Percentiles rank a stretch among this genome's conserved stretches.
Conservation (phyloP, 2,329 filamentous ascomycete species). For the Colletotrichum falcatum region DNA sequence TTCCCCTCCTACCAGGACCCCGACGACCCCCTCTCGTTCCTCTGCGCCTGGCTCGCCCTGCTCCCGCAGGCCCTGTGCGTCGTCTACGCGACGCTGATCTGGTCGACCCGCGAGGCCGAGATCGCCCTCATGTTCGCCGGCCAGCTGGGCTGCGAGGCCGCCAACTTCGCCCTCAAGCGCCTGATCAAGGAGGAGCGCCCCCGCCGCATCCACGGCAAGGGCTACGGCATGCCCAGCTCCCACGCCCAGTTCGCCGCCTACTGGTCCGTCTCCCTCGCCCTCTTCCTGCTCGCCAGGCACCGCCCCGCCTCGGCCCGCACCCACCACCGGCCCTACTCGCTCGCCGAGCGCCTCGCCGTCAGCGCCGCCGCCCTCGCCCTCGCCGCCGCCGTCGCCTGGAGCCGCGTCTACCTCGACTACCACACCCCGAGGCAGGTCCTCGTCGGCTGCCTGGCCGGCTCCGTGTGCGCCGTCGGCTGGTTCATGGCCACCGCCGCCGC, state of each 20-base stretch:
- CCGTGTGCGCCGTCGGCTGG: slow-evolving; percentile 80
- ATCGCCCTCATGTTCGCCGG: slow-evolving; percentile 90
- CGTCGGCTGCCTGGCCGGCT: slow-evolving; percentile 80
- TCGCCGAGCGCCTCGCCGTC: slow-evolving; percentile 68
- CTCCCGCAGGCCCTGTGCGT: slow-evolving; percentile 92
- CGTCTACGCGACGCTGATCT: slow-evolving; percentile 89
- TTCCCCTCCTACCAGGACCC: too few species aligned
- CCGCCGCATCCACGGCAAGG: slow-evolving; percentile 85
- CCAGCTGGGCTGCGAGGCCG: slow-evolving; percentile 89
- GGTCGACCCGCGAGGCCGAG: slow-evolving; percentile 91
- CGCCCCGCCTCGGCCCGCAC: slow-evolving; percentile 46
- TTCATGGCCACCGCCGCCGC: slow-evolving; percentile 77
- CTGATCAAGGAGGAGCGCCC: slow-evolving; percentile 93
- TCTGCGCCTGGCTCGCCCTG: slow-evolving; percentile 94
- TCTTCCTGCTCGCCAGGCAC: slow-evolving; percentile 89
- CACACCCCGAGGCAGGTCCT: slow-evolving; percentile 90
- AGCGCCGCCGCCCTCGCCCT: slow-evolving; percentile 68
- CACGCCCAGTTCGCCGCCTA: slow-evolving; percentile 96
- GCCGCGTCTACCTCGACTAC: slow-evolving; percentile 91
- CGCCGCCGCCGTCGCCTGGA: slow-evolving; percentile 80
- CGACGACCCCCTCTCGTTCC: slow-evolving; percentile 82
- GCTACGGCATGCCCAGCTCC: slow-evolving; percentile 96
- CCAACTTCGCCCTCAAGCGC: slow-evolving; percentile 92
- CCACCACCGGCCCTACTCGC: slow-evolving; percentile 63
- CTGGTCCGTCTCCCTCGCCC: slow-evolving; percentile 84